Conservation (phyloP, 805 yeast species). For the Wickerhamomyces silvicola region DNA sequence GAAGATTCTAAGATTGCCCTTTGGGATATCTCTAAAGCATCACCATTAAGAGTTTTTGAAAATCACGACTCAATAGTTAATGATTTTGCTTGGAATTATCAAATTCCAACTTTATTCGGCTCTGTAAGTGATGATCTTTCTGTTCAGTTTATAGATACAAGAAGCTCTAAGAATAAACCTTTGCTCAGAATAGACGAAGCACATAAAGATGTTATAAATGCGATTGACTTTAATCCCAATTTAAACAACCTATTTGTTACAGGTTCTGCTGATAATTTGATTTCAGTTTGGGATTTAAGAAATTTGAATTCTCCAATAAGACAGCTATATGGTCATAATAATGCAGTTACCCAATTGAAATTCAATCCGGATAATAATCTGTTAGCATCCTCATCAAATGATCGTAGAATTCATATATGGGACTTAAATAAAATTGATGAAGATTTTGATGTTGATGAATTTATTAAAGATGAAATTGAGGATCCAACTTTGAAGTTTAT, state of each 20-base stretch:
- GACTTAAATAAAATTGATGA: conserved; percentile 55
- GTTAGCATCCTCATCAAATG: conserved; percentile 56
- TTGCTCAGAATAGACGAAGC: conserved; percentile 39
- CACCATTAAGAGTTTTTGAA: conserved; percentile 43
- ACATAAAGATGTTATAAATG: conserved; percentile 58
- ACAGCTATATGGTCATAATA: conserved; percentile 60
- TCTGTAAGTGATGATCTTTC: conserved; percentile 66
- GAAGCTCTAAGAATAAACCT: conserved; percentile 32
- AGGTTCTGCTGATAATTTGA: conserved; percentile 71
- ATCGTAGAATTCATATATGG: conserved; percentile 71
- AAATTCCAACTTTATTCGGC: conserved; percentile 44
- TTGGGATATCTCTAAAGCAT: conserved; percentile 49
- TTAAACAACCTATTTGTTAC: conserved; percentile 55
- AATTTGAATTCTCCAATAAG: conserved; percentile 53
- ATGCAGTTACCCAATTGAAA: conserved; percentile 47
- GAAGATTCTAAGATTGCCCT: conserved; percentile 62
- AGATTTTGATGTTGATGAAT: conserved; percentile 46
- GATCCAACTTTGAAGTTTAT: conserved; percentile 76
- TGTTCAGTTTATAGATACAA: conserved; percentile 54
- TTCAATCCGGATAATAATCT: conserved; percentile 43
- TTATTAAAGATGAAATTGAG: conserved; percentile 48
- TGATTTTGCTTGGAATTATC: conserved; percentile 55
- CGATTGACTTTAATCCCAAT: conserved; percentile 59
- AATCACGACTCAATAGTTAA: conserved; percentile 53
- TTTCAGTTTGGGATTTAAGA: conserved; percentile 71